These are phyloP conservation scores for Colletotrichum zoysiae DNA, from an alignment of 2,329 filamentous ascomycete species.

Conservation along the genomic window DNA sequence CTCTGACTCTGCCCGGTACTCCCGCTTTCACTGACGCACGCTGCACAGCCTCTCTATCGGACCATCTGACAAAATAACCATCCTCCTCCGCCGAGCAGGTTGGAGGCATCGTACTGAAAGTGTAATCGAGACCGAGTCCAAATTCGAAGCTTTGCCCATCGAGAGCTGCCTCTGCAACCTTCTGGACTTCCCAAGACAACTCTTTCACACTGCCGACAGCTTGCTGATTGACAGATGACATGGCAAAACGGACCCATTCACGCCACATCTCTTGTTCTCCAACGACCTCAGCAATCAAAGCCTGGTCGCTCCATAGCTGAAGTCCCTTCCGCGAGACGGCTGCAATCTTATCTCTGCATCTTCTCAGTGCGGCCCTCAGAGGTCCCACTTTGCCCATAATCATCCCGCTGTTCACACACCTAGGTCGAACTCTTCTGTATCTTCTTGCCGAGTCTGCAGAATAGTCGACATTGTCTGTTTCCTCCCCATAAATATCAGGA, in stretches of 20 bases:
- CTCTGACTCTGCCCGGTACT: slow-evolving; percentile 47
- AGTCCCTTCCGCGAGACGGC: slow-evolving; percentile 46
- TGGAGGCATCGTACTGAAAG: slow-evolving; percentile 52
- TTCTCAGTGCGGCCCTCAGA: slow-evolving; percentile 44
- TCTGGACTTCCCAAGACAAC: slow-evolving; percentile 41
- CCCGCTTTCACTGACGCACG: slow-evolving; percentile 47
- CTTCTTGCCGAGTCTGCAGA: slow-evolving; percentile 50
- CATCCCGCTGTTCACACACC: slow-evolving; percentile 52
- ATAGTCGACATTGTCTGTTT: slow-evolving; percentile 48
- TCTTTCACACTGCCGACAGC: background rate
- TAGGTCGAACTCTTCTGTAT: slow-evolving; percentile 49
- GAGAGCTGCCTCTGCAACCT: slow-evolving; percentile 47
- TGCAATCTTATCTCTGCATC: slow-evolving; percentile 49
- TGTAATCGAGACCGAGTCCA: slow-evolving; percentile 54
- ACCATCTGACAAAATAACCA: slow-evolving; percentile 49
- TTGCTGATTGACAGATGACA: slow-evolving; percentile 23
- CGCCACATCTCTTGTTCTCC: slow-evolving; percentile 55
- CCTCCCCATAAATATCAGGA: slow-evolving; percentile 49
- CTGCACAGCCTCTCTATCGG: slow-evolving; percentile 44
- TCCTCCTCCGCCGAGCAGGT: slow-evolving; percentile 53
- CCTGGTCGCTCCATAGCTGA: slow-evolving; percentile 55
- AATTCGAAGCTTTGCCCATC: slow-evolving; percentile 50
- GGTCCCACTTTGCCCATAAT: slow-evolving; percentile 52
- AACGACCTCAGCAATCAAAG: slow-evolving; percentile 52
- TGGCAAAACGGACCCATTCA: slow-evolving; percentile 47